A percentile compares a stretch with the other conserved stretches of the same genome.
These are phyloP conservation scores for Silybum marianum DNA, from an alignment of 129 eudicot genomes.

Conservation along the genomic window DNA sequence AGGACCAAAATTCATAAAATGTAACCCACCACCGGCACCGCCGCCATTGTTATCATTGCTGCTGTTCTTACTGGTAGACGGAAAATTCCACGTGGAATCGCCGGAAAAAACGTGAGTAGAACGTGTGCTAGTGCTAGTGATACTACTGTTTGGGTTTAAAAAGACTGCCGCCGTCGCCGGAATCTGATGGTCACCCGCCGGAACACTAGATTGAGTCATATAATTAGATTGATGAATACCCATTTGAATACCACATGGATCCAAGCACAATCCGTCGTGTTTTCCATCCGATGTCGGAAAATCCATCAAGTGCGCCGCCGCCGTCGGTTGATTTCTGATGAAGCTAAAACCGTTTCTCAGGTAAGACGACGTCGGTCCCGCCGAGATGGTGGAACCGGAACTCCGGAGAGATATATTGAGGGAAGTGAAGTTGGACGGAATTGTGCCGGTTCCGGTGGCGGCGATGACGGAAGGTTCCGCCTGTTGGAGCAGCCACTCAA, in stretches of 20 bases:
- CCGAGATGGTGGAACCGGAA: conserved; percentile 20
- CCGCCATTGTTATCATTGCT: not conserved
- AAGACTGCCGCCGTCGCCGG: conserved; percentile 7
- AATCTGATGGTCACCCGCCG: conserved; percentile 1
- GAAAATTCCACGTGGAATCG: conserved; percentile 14
- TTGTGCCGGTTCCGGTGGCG: conserved; percentile 29
- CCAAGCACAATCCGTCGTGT: not conserved
- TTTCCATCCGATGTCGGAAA: not conserved
- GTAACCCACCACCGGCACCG: not conserved
- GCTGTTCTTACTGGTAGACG: not conserved
- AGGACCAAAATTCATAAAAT: conserved; percentile 24
- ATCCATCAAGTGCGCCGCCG: conserved; percentile 3
- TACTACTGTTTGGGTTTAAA: not conserved
- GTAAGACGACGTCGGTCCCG: conserved; percentile 7
- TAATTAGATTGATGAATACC: not conserved
- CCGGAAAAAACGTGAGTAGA: conserved; percentile 14
- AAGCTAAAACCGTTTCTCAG: conserved; percentile 17
- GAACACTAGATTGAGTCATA: conserved; percentile 1
- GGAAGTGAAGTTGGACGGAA: conserved; percentile 30
- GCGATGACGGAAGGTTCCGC: conserved; percentile 34
- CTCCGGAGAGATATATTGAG: conserved; percentile 19
- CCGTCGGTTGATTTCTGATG: conserved; percentile 13
- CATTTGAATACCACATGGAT: not conserved
- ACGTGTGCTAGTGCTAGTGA: not conserved
- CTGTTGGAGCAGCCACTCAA: conserved; percentile 30